Evolutionary conservation across 768 basidiomycete genomes (phyloP).

Genomic region (Candolleomyces aberdarensis): DNA sequence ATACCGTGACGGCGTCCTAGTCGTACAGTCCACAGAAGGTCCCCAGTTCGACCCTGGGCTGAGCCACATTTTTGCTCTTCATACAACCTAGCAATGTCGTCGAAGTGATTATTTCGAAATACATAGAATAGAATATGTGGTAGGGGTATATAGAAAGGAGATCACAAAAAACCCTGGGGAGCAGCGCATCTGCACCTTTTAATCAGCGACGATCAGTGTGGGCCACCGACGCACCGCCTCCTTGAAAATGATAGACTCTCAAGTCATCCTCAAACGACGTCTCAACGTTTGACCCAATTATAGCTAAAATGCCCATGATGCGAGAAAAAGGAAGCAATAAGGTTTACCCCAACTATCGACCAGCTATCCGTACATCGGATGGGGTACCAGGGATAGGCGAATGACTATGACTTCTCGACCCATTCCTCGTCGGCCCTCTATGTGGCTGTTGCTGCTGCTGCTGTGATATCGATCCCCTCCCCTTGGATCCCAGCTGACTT

Average conservation of each 20-base stretch:
- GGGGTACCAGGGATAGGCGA: constrained; percentile 41
- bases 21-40: constrained; percentile 25
- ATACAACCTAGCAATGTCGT: neutral
- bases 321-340: neutral
- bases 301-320: neutral
- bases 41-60: constrained; percentile 39
- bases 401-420: constrained; percentile 53
- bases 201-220: too few relatives aligned
- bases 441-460: constrained; percentile 15
- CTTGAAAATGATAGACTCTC: too few relatives aligned
- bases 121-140: too few relatives aligned
- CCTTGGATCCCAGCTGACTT: constrained; percentile 30
- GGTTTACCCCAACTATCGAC: constrained; percentile 13
- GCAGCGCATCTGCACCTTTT: too few relatives aligned
- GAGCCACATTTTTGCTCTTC: constrained; percentile 29
- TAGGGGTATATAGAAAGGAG: too few relatives aligned
- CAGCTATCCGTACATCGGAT: constrained; percentile 36
- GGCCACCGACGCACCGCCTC: too few relatives aligned
- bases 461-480: constrained; percentile 10
- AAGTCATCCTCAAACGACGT: too few relatives aligned
- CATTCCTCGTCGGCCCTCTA: constrained; percentile 19
- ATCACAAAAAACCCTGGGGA: too few relatives aligned
- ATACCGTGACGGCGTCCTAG: neutral
- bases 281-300: too few relatives aligned
- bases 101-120: too few relatives aligned